These are phyloP conservation scores for Poteriospumella lacustris DNA, from an alignment of 108 stramenopile genomes.

Conservation along the genomic window DNA sequence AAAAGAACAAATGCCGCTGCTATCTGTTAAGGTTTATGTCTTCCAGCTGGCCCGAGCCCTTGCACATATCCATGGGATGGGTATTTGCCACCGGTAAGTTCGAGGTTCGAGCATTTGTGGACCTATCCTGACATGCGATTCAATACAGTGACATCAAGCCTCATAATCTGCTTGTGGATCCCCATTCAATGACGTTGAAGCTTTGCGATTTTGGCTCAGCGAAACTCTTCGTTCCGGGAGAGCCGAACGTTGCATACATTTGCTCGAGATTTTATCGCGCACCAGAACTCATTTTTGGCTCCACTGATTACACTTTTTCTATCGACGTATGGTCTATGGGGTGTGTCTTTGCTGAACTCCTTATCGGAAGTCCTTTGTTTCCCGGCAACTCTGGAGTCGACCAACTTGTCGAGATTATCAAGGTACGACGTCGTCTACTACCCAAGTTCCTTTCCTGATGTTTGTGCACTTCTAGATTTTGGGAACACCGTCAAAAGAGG, in stretches of 20 bases:
- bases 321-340: constrained; percentile 68
- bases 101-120: background rate
- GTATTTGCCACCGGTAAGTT: constrained; percentile 80
- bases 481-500: constrained; percentile 92
- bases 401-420: constrained; percentile 98
- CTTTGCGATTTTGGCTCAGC: constrained; percentile 97
- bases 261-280: constrained; percentile 96
- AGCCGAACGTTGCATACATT: constrained; percentile 95
- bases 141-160: constrained; percentile 83
- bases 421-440: constrained; percentile 49
- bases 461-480: constrained; percentile 53
- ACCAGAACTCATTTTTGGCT: constrained; percentile 97
- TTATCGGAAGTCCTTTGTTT: constrained; percentile 92
- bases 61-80: constrained; percentile 88
- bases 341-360: constrained; percentile 93
- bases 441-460: background rate
- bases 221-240: constrained; percentile 84
- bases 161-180: constrained; percentile 92
- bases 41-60: constrained; percentile 92
- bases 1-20: constrained; percentile 54
- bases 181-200: constrained; percentile 83
- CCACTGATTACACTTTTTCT: constrained; percentile 92
- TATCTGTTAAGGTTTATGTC: constrained; percentile 73
- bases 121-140: background rate
- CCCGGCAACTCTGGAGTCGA: constrained; percentile 95